Evolutionary conservation across 306 rosid genomes (phyloP).

Genomic region (Pyrus betulifolia): DNA sequence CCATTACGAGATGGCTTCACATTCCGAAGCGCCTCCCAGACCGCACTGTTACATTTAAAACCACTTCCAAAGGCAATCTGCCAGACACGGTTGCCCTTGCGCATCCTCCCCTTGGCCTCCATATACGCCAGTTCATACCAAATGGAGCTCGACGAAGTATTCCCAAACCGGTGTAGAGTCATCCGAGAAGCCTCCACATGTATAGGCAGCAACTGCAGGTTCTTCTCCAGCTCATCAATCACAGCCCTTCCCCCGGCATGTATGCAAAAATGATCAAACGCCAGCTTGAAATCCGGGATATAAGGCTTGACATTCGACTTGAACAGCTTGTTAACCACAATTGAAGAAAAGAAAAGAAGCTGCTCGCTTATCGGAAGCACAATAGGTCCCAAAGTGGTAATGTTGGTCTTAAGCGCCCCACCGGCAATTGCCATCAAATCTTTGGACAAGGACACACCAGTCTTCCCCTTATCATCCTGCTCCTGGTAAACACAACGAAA

Average conservation of each 20-base stretch:
- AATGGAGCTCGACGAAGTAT: conserved; percentile 79
- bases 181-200: conserved; percentile 86
- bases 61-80: conserved; percentile 91
- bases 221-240: conserved; percentile 81
- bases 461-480: conserved; percentile 61
- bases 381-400: conserved; percentile 66
- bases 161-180: conserved; percentile 73
- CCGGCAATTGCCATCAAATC: conserved; percentile 80
- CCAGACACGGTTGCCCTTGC: conserved; percentile 64
- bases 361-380: conserved; percentile 82
- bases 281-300: conserved; percentile 71
- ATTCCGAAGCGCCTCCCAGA: conserved; percentile 65
- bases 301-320: conserved; percentile 53
- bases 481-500: conserved; percentile 66
- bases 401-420: conserved; percentile 62
- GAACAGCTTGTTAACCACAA: conserved; percentile 45
- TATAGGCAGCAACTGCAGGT: conserved; percentile 43
- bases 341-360: conserved; percentile 54
- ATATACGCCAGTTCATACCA: conserved; percentile 71
- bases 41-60: conserved; percentile 72
- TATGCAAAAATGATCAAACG: conserved; percentile 74
- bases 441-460: conserved; percentile 69
- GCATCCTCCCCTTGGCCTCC: conserved; percentile 68
- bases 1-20: conserved; percentile 55
- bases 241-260: conserved; percentile 81